Conservation (phyloP, 148 eudicot species). For the Silene latifolia region DNA sequence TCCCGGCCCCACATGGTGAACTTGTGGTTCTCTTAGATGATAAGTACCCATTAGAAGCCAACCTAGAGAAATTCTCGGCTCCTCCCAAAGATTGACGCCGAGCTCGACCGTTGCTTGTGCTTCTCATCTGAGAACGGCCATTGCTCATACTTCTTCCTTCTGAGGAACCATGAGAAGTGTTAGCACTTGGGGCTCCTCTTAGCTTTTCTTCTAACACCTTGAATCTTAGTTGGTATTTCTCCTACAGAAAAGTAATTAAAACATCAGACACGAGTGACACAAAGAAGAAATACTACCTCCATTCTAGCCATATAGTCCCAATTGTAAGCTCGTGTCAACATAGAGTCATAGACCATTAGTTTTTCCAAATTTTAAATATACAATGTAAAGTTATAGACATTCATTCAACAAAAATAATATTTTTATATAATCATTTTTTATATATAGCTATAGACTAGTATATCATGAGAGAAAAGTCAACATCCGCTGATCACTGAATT, state of each 20-base stretch:
- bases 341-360: no score
- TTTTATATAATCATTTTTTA: no score
- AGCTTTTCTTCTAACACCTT: slow-evolving; percentile 91
- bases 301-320: no score
- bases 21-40: slow-evolving; percentile 47
- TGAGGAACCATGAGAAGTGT: slow-evolving; percentile 38
- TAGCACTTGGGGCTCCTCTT: slow-evolving; percentile 41
- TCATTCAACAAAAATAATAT: no score
- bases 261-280: slow-evolving; percentile 12
- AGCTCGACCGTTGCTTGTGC: slow-evolving; percentile 48
- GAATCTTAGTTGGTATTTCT: slow-evolving; percentile 80
- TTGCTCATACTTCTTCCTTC: slow-evolving; percentile 56
- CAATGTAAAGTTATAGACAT: no score
- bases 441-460: no score
- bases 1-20: slow-evolving; percentile 38
- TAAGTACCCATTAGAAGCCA: slow-evolving; percentile 53
- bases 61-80: slow-evolving; percentile 52
- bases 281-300: background rate
- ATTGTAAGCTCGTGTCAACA: no score
- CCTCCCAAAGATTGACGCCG: slow-evolving; percentile 85
- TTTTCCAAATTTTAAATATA: no score
- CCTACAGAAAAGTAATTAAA: slow-evolving; percentile 39
- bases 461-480: no score
- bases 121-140: slow-evolving; percentile 43
- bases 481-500: no score